Percentiles rank a stretch among this genome's conserved stretches.
Conservation (phyloP, 805 yeast species). For the Metschnikowia henanensis region DNA sequence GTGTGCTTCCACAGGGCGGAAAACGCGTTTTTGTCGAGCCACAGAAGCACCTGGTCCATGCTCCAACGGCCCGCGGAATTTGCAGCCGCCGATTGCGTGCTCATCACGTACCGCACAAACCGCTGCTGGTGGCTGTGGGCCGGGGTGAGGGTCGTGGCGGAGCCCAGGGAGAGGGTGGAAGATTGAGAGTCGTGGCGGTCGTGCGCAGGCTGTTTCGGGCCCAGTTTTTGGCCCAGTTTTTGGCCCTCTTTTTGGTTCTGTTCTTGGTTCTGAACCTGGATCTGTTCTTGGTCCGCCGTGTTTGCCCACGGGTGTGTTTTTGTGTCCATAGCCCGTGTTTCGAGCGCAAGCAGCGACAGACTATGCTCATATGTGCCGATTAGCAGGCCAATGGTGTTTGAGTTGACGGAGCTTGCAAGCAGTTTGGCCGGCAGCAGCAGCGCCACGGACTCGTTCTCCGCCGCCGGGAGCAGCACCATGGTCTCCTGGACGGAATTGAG, state of each 20-base stretch:
- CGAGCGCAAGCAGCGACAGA: conserved; percentile 22
- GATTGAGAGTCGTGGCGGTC: conserved; percentile 37
- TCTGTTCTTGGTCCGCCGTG: too few species aligned
- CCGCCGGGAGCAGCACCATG: not conserved
- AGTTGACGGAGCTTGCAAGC: conserved; percentile 17
- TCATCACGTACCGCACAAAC: conserved; percentile 44
- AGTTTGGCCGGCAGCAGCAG: conserved; percentile 24
- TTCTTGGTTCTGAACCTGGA: too few species aligned
- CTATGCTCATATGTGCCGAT: conserved; percentile 31
- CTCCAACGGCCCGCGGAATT: conserved; percentile 58
- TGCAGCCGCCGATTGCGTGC: conserved; percentile 25
- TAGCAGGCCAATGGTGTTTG: conserved; percentile 29
- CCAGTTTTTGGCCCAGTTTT: too few species aligned
- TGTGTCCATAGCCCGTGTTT: not conserved
- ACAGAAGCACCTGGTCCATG: conserved; percentile 57
- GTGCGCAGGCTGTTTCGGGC: conserved; percentile 17
- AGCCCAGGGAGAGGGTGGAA: conserved; percentile 31
- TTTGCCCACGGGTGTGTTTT: conserved; percentile 1
- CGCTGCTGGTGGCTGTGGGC: conserved; percentile 34
- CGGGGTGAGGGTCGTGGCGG: conserved; percentile 31
- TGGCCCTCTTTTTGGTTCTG: too few species aligned
- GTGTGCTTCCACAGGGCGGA: conserved; percentile 72
- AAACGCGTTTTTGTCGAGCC: conserved; percentile 72
- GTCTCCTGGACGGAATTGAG: not conserved
- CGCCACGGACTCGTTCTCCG: not conserved